Evolutionary conservation across 345 rosid genomes (phyloP).

Genomic region (Heritiera littoralis): DNA sequence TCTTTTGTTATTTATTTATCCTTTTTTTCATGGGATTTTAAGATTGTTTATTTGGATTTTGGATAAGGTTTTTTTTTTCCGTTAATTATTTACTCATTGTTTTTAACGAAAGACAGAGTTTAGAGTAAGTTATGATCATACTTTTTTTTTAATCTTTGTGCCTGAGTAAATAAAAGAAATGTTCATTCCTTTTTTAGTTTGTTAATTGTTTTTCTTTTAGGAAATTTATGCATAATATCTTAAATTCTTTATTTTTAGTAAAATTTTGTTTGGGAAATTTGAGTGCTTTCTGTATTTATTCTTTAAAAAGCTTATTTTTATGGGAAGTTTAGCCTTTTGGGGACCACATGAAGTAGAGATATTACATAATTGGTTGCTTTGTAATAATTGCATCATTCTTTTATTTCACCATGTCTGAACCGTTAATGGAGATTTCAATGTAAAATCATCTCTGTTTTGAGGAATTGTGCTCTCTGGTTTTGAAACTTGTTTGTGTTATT

Average conservation of each 20-base stretch:
- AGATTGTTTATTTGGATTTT: neutral
- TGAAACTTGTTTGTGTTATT: neutral
- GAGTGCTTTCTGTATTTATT: neutral
- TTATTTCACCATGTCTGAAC: neutral
- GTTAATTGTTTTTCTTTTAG: neutral
- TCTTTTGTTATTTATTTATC: neutral
- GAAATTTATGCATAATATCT: neutral
- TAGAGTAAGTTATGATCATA: neutral
- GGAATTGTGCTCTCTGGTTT: neutral
- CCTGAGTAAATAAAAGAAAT: neutral
- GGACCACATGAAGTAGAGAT: neutral
- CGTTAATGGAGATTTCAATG: neutral
- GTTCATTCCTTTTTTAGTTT: too few relatives aligned
- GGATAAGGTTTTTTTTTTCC: neutral
- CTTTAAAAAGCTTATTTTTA: neutral
- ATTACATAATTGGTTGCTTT: neutral
- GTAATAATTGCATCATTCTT: neutral
- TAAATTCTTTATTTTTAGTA: neutral
- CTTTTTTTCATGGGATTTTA: neutral
- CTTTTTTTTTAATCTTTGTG: neutral
- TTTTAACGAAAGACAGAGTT: neutral
- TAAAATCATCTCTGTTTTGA: neutral
- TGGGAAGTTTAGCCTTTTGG: neutral
- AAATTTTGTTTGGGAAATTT: neutral
- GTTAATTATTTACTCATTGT: neutral